A percentile compares a stretch with the other conserved stretches of the same genome.
These are phyloP conservation scores for Metarhizium sp. DNA, from an alignment of 2,329 filamentous ascomycete species.

Conservation along the genomic window DNA sequence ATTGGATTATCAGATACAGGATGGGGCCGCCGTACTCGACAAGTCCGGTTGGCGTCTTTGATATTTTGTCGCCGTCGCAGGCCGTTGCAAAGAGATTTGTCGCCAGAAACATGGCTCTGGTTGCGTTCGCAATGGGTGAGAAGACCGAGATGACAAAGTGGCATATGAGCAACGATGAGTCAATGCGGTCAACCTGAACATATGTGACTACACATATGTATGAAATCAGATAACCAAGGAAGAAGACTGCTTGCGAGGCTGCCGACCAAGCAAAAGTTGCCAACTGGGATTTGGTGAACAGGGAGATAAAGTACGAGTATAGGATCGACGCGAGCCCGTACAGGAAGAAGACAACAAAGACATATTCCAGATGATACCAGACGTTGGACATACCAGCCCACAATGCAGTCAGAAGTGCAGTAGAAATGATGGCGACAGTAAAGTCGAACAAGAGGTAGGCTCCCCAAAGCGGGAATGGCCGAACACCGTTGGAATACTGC, in stretches of 20 bases:
- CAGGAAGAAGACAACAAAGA: conserved; percentile 72
- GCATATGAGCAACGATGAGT: conserved; percentile 55
- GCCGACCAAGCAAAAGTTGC: conserved; percentile 78
- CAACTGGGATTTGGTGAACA: conserved; percentile 70
- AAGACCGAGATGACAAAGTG: conserved; percentile 68
- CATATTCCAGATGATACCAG: conserved; percentile 72
- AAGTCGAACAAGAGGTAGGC: conserved; percentile 80
- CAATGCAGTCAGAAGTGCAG: conserved; percentile 57
- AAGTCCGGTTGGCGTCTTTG: conserved; percentile 60
- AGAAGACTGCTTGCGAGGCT: conserved; percentile 62
- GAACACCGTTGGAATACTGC: conserved; percentile 86
- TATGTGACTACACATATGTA: conserved; percentile 69
- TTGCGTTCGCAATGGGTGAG: conserved; percentile 67
- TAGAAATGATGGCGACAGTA: conserved; percentile 55
- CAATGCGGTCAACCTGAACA: conserved; percentile 58
- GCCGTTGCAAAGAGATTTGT: conserved; percentile 78
- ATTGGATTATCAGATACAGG: conserved; percentile 70
- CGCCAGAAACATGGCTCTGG: conserved; percentile 64
- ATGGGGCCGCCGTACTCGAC: conserved; percentile 76
- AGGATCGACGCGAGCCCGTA: conserved; percentile 73
- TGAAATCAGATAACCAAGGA: conserved; percentile 62
- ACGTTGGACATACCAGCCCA: conserved; percentile 55
- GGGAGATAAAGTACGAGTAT: conserved; percentile 70
- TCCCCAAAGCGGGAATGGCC: conserved; percentile 72
- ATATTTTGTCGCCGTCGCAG: conserved; percentile 56